Evolutionary conservation across 129 eudicot genomes (phyloP).

Genomic region (Mikania micrantha): DNA sequence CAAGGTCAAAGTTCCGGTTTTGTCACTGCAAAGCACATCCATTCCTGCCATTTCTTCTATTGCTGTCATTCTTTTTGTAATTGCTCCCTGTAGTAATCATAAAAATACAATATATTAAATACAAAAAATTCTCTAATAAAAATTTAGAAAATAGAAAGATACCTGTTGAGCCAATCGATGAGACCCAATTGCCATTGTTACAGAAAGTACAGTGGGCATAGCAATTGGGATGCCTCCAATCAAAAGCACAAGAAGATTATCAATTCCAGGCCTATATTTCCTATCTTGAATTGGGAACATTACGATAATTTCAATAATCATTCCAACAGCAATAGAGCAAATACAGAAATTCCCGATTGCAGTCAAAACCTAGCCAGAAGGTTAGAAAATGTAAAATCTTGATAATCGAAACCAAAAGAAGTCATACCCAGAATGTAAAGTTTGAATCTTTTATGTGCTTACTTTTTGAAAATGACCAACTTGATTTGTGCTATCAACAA

Average conservation of each 20-base stretch:
- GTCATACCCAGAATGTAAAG: not conserved
- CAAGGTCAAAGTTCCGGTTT: constrained; percentile 91
- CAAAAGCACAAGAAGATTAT: constrained; percentile 95
- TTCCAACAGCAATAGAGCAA: constrained; percentile 96
- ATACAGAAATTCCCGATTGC: constrained; percentile 99
- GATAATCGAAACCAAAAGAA: not conserved
- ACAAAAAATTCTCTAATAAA: not conserved
- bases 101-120: not conserved
- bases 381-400: not conserved
- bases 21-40: constrained; percentile 99
- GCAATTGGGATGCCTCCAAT: constrained; percentile 99
- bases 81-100: constrained; percentile 66
- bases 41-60: constrained; percentile 99
- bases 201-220: constrained; percentile 99
- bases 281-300: constrained; percentile 97
- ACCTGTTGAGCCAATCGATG: constrained; percentile 99
- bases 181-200: constrained; percentile 98
- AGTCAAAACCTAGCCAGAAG: constrained; percentile 68
- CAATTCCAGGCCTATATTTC: constrained; percentile 93
- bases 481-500: constrained; percentile 91
- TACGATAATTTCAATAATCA: constrained; percentile 87
- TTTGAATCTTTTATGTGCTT: constrained; percentile 8
- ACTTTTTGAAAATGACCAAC: constrained; percentile 98
- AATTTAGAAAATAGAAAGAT: not conserved
- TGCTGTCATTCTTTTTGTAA: constrained; percentile 98